A percentile compares a stretch with the other conserved stretches of the same genome.
phyloP scores from a whole-genome alignment of 768 basidiomycete species.

The Tulasnella sp. region DNA sequence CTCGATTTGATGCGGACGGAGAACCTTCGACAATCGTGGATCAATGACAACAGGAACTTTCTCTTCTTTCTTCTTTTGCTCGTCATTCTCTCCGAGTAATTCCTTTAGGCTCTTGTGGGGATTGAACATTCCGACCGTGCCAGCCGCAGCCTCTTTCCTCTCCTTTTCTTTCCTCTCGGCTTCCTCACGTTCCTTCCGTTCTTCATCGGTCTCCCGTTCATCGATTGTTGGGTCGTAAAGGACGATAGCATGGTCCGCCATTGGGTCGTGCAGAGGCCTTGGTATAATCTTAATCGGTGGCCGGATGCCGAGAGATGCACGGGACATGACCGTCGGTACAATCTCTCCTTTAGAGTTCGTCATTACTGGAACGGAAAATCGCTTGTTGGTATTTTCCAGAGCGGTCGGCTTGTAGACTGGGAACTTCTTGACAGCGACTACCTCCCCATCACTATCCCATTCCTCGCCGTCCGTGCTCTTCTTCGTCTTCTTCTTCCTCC shows the following conservation, averaged over 20 bases:
- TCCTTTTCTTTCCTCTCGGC: conserved; percentile 65
- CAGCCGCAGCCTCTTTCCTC: conserved; percentile 60
- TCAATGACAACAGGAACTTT: conserved; percentile 98
- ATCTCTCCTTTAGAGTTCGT: conserved; percentile 62
- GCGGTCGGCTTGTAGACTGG: conserved; percentile 81
- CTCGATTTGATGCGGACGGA: conserved; percentile 96
- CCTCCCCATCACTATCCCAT: conserved; percentile 56
- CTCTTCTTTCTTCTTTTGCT: conserved; percentile 56
- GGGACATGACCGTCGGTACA: conserved; percentile 54
- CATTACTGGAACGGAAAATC: conserved; percentile 85
- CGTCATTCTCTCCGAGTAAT: conserved; percentile 64
- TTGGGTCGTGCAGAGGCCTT: conserved; percentile 92
- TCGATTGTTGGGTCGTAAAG: conserved; percentile 96
- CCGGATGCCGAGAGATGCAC: conserved; percentile 78
- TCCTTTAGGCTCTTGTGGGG: conserved; percentile 88
- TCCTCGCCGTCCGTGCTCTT: conserved; percentile 55
- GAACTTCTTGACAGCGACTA: conserved; percentile 52
- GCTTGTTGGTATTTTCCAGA: conserved; percentile 51
- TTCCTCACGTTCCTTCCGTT: conserved; percentile 66
- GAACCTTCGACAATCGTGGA: conserved; percentile 75
- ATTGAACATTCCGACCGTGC: conserved; percentile 62
- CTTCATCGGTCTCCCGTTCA: conserved; percentile 84
- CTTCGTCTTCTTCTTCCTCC: conserved; percentile 65
- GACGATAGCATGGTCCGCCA: conserved; percentile 97
- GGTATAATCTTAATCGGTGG: conserved; percentile 77